Evolutionary conservation across 1,284 basidiomycete species (phyloP).

Genomic region (Tausonia pullulans): DNA sequence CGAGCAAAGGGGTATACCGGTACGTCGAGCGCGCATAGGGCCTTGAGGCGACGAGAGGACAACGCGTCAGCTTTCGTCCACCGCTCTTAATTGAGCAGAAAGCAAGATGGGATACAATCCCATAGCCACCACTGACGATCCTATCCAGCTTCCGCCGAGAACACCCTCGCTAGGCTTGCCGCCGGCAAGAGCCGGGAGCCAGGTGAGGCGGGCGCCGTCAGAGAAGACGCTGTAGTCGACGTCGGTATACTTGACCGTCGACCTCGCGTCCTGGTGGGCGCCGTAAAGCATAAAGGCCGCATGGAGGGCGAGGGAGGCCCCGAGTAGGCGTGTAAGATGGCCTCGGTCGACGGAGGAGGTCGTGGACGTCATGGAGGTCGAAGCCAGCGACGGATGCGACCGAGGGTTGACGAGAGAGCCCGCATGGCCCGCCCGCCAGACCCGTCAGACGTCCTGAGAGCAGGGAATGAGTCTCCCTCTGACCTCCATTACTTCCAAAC

Average conservation of each 20-base stretch:
- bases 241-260: conserved; percentile 89
- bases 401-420: too few species aligned
- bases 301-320: conserved; percentile 45
- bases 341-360: too few species aligned
- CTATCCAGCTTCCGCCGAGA: conserved; percentile 38
- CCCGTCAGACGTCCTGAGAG: too few species aligned
- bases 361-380: too few species aligned
- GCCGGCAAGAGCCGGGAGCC: conserved; percentile 17
- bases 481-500: neutral
- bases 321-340: neutral
- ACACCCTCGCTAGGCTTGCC: conserved; percentile 37
- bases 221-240: conserved; percentile 93
- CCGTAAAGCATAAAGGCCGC: conserved; percentile 66
- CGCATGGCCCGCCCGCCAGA: too few species aligned
- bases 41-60: conserved; percentile 36
- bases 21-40: conserved; percentile 92
- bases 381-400: too few species aligned
- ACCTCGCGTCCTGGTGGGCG: conserved; percentile 72
- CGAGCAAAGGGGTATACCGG: conserved; percentile 89
- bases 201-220: conserved; percentile 69
- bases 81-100: too few species aligned
- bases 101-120: too few species aligned
- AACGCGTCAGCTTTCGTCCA: neutral
- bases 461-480: too few species aligned
- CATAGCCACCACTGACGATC: conserved; percentile 47